These are phyloP conservation scores for Mycena belliarum DNA, from an alignment of 768 basidiomycete species.

Conservation along the genomic window DNA sequence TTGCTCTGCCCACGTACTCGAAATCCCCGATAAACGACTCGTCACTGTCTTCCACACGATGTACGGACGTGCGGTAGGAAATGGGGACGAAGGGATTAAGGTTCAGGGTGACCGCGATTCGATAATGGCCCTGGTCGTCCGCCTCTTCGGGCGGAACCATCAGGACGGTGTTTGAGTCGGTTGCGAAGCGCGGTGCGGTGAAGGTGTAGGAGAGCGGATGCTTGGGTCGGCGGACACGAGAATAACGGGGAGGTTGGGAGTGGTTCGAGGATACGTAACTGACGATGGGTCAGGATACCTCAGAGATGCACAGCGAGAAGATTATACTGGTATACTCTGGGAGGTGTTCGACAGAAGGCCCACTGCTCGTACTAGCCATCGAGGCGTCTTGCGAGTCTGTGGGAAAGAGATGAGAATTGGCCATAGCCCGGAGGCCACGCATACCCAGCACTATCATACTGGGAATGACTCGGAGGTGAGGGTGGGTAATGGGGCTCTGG, in stretches of 20 bases:
- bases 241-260: slow-evolving; percentile 17
- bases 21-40: slow-evolving; percentile 38
- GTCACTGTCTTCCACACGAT: slow-evolving; percentile 27
- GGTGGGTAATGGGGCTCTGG: too few relatives aligned
- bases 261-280: slow-evolving; percentile 19
- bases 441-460: slow-evolving; percentile 20
- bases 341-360: slow-evolving; percentile 12
- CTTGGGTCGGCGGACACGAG: slow-evolving; percentile 17
- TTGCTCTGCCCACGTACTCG: slow-evolving; percentile 27
- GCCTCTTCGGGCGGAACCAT: slow-evolving; percentile 19
- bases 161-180: slow-evolving; percentile 11
- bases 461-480: too few relatives aligned
- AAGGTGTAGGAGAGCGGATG: slow-evolving; percentile 17
- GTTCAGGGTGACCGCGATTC: slow-evolving; percentile 44
- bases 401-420: not conserved
- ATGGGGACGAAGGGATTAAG: slow-evolving; percentile 49
- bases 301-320: not conserved
- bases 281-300: not conserved
- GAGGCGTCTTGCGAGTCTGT: slow-evolving; percentile 14
- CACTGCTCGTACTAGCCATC: not conserved
- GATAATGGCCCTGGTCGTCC: slow-evolving; percentile 30
- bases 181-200: not conserved
- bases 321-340: slow-evolving; percentile 24
- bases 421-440: not conserved
- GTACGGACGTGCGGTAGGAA: slow-evolving; percentile 43